phyloP scores from a whole-genome alignment of 2,329 filamentous ascomycete species.

The Madurella mycetomatis region DNA sequence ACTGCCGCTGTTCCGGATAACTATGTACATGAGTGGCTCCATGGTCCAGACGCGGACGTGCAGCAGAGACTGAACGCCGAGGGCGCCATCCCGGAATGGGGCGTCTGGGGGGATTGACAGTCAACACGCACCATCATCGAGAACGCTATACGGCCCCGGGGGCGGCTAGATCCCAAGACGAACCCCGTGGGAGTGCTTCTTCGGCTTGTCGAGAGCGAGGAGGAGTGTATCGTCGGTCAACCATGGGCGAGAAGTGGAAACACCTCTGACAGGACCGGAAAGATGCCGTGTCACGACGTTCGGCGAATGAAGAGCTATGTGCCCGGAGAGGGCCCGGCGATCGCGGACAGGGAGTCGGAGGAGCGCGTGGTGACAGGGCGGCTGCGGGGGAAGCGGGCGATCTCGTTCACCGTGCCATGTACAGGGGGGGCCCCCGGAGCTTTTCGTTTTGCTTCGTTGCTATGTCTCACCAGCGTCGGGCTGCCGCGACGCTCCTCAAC shows the following conservation, averaged over 20 bases:
- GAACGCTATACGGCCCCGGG: constrained; percentile 33
- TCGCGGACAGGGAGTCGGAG: neutral
- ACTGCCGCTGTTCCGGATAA: constrained; percentile 15
- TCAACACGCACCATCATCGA: constrained; percentile 47
- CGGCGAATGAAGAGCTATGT: constrained; percentile 1
- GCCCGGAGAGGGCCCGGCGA: neutral
- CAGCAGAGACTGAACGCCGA: constrained; percentile 13
- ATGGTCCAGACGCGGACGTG: constrained; percentile 4
- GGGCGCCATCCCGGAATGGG: constrained; percentile 5
- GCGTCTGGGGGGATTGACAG: neutral
- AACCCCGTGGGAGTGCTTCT: constrained; percentile 13
- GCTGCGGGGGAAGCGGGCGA: constrained; percentile 1
- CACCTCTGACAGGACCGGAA: neutral
- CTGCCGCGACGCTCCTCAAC: neutral
- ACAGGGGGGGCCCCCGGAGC: neutral
- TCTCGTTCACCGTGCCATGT: constrained; percentile 15
- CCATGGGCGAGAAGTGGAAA: constrained; percentile 20
- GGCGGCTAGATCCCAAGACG: constrained; percentile 31
- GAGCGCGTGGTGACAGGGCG: neutral
- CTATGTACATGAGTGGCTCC: constrained; percentile 20
- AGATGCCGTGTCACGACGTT: neutral
- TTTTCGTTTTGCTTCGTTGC: neutral
- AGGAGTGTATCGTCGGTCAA: constrained; percentile 17
- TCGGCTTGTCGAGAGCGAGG: constrained; percentile 10
- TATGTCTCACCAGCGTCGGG: neutral